Evolutionary conservation across 805 yeast species (phyloP), one percentile per base, ranked within the genome.

Genomic region (Yarrowia osloensis): DNA sequence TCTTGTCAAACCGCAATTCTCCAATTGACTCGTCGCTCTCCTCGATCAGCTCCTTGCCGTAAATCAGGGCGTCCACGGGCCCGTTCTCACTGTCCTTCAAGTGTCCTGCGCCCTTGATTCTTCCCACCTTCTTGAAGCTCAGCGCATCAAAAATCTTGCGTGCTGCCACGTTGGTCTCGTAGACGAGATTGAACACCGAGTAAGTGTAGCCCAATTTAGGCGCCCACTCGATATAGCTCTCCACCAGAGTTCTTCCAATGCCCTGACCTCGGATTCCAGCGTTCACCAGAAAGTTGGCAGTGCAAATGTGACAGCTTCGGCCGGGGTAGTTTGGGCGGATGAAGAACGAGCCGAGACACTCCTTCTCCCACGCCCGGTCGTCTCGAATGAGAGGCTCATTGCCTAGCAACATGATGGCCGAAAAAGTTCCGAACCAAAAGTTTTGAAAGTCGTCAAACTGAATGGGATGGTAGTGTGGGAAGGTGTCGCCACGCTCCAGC

Each of bases 191-290:
- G 78, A 95, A 90, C 70, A 90, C 84, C 6, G 90, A 84, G 70
- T 91, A 89, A 0, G 94, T 89, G 77, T 90, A 94, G 4, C 97
- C 97, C 46, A 95, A 80, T 69, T 86, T 81, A 15, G 94, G 94
- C 0, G 98, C 91, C 98, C 98, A 95, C 68, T 88, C 91, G 26
- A 93, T 75, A 72, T 86, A 91, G 72, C 96, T 88, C 72, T 91
- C 96, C 19, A 90, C 87, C 69, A 95, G 76, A 0, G 95, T 89
- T 67, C 88, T 81, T 5, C 98, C 99, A 29, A 95, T 90, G 4
- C 98, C 97, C 75, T 89, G 90, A 28, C 94, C 92, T 72, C 99
- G 81, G 71, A 91, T 91, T 70, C 97, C 97, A 4, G 96, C 95
- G 76, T 94, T 92, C 2, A 94, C 98, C 39, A 94, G 79, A 72